phyloP scores from a whole-genome alignment of 495 filamentous ascomycete genomes.

The Aspergillus olivimuriae region DNA sequence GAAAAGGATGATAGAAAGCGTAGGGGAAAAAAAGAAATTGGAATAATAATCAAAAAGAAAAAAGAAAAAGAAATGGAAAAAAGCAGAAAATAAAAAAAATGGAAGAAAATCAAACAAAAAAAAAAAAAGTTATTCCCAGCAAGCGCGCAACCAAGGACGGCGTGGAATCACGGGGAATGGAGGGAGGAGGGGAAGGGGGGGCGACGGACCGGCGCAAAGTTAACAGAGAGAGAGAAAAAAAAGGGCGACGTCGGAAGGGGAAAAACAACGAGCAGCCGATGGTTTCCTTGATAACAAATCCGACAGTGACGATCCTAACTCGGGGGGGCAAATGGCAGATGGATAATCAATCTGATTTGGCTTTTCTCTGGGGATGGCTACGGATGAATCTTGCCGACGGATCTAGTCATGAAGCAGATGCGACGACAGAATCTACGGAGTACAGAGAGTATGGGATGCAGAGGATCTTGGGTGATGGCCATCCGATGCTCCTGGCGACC shows the following conservation, averaged over 20 bases:
- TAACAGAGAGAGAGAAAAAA: conserved; percentile 17
- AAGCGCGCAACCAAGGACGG: conserved; percentile 17
- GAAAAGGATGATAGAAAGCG: too few species aligned
- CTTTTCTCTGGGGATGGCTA: too few species aligned
- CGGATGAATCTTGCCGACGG: neutral
- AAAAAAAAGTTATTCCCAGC: conserved; percentile 14
- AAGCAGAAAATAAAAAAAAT: too few species aligned
- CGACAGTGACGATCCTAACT: conserved; percentile 31
- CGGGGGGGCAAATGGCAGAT: conserved; percentile 25
- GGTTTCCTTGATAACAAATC: neutral
- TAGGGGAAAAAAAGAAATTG: too few species aligned
- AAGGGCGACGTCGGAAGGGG: conserved; percentile 12
- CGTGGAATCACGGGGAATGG: conserved; percentile 23
- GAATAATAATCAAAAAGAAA: too few species aligned
- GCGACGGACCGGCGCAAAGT: conserved; percentile 24
- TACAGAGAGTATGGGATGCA: too few species aligned
- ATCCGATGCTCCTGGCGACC: too few species aligned
- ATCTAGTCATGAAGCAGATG: neutral
- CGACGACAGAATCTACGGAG: too few species aligned
- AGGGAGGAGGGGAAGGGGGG: conserved; percentile 20
- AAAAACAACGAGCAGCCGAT: neutral
- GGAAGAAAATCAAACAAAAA: conserved; percentile 18
- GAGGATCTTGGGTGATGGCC: too few species aligned
- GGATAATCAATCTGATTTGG: neutral
- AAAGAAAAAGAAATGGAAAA: too few species aligned